Evolutionary conservation across 2,329 filamentous ascomycete genomes (phyloP), one percentile per base, ranked within the genome.

Genomic region (Fusarium gaditjirri): DNA sequence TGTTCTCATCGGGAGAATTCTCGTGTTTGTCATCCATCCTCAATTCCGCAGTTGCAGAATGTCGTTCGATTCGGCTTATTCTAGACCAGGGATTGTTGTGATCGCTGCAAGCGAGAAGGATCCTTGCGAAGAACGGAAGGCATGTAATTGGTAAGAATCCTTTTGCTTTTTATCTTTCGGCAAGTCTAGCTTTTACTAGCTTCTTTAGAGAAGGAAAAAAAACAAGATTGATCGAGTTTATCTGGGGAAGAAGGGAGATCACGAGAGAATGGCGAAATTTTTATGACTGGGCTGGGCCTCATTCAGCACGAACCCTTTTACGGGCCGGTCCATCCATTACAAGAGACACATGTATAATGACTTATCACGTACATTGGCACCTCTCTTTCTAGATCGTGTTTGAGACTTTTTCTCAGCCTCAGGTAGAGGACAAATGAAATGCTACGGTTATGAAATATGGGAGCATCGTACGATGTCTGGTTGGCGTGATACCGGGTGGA

Each of bases 381-480:
- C 19, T 63, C 31, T 36, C 38, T 39, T 31, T 25, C 17, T 21
- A 19, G 23, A 35, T 27, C 8, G 25, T 35, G 39, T 38, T 39
- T 41, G 35, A 52, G 43, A 53, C 49, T 53, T 53, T n/a, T 29
- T 29, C 42, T 43, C 52, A 39, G 42, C 41, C 54, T 59, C 50
- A 35, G 54, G 39, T 21, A n/a, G 59, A 46, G 59, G 41, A 53
- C 35, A 31, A 46, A 43, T 33, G 29, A 49, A 35, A 29, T 31
- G 56, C 31, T 46, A 35, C 6, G 56, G 65, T 39, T 29, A 29
- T 39, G 49, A 53, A 53, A 50, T 36, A n/a, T 29, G 44, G 54
- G 53, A 54, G 41, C 54, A 77, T 77, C 75, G 75, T 77, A 77
- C 73, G 75, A 77, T 77, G 59, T 52, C 49, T 55, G 47, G 61